A percentile compares a stretch with the other conserved stretches of the same genome.
phyloP scores from a whole-genome alignment of 345 rosid genomes.

The Citrus trifoliata region DNA sequence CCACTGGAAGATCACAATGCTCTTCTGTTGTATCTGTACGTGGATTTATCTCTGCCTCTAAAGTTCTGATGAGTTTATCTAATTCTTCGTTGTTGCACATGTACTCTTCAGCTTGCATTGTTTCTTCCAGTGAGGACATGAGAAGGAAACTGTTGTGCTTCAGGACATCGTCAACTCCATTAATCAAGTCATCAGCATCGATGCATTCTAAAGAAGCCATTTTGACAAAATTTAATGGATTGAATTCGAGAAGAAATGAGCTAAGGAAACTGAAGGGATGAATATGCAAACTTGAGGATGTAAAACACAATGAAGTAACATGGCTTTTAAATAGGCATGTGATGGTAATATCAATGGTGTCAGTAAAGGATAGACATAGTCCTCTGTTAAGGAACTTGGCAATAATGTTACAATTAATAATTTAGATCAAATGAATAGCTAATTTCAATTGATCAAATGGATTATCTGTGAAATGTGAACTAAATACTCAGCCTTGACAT shows the following conservation, averaged over 20 bases:
- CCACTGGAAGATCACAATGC: neutral
- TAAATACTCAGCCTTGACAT: too few relatives aligned
- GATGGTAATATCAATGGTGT: neutral
- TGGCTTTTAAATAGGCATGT: neutral
- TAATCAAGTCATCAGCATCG: neutral
- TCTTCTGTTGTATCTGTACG: neutral
- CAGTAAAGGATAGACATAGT: neutral
- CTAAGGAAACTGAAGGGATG: neutral
- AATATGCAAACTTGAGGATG: neutral
- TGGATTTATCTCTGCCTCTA: constrained; percentile 48
- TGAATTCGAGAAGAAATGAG: neutral
- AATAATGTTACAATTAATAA: too few relatives aligned
- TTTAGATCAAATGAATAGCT: too few relatives aligned
- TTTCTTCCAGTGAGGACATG: constrained; percentile 35
- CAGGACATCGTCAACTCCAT: constrained; percentile 1
- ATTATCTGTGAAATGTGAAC: too few relatives aligned
- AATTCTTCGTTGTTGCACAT: constrained; percentile 34
- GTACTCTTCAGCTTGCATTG: constrained; percentile 23
- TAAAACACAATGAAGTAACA: neutral
- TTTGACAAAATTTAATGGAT: neutral
- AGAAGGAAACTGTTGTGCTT: constrained; percentile 29
- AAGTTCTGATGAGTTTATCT: constrained; percentile 40
- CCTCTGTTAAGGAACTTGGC: neutral
- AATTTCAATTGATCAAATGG: too few relatives aligned
- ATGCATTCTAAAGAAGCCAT: constrained; percentile 24